phyloP scores from a whole-genome alignment of 2,329 filamentous ascomycete genomes.

The Penicillium glabrum region DNA sequence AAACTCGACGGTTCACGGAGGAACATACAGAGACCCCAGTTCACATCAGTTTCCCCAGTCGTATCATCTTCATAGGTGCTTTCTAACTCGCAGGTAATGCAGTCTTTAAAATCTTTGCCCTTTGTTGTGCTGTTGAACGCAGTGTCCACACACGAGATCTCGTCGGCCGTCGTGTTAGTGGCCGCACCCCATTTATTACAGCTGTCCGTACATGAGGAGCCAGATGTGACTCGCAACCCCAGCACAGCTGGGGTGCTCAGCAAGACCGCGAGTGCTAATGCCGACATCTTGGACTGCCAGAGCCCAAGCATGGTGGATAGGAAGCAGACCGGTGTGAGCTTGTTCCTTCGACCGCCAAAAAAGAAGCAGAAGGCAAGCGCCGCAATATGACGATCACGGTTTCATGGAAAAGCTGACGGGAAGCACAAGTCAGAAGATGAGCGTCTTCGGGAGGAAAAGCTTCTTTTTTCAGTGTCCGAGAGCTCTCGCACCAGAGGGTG shows the following conservation, averaged over 20 bases:
- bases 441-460: slow-evolving; percentile 16
- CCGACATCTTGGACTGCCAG: slow-evolving; percentile 17
- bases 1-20: neutral
- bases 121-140: slow-evolving; percentile 33
- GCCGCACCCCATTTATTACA: slow-evolving; percentile 27
- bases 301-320: slow-evolving; percentile 22
- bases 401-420: slow-evolving; percentile 14
- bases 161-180: slow-evolving; percentile 40
- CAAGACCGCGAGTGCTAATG: slow-evolving; percentile 14
- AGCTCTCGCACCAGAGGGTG: slow-evolving; percentile 6
- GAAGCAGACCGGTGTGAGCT: slow-evolving; percentile 5
- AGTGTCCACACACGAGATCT: slow-evolving; percentile 44
- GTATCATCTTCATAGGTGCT: slow-evolving; percentile 36
- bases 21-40: slow-evolving; percentile 48
- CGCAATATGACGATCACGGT: slow-evolving; percentile 12
- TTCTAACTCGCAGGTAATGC: slow-evolving; percentile 42
- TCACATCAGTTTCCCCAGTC: slow-evolving; percentile 43
- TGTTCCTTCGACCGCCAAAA: slow-evolving; percentile 3
- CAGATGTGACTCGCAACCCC: slow-evolving; percentile 32
- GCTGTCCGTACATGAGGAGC: slow-evolving; percentile 40
- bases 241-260: slow-evolving; percentile 22
- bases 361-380: slow-evolving; percentile 10
- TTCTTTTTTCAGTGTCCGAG: slow-evolving; percentile 25
- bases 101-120: slow-evolving; percentile 41
- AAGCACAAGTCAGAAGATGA: neutral